phyloP scores from a whole-genome alignment of 371 early-diverging fungal species.

The Lichtheimia ornata region DNA sequence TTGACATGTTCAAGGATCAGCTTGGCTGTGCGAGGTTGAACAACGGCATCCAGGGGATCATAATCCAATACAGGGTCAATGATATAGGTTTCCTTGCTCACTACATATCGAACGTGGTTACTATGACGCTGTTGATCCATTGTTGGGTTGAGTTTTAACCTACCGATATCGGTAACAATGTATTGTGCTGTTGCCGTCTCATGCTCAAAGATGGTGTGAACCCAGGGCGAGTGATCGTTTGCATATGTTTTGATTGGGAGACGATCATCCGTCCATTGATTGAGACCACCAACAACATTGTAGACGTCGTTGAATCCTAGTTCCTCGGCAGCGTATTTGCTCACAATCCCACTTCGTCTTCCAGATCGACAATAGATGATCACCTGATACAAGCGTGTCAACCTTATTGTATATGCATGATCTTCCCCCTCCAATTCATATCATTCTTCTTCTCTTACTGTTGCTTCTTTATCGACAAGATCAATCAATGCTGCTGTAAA shows the following conservation, averaged over 20 bases:
- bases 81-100: slow-evolving; percentile 40
- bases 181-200: slow-evolving; percentile 51
- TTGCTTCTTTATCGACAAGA: slow-evolving; percentile 2
- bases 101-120: slow-evolving; percentile 9
- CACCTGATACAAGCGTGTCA: slow-evolving; percentile 14
- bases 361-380: slow-evolving; percentile 48
- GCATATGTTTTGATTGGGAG: slow-evolving; percentile 33
- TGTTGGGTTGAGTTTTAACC: not conserved
- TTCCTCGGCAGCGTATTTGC: slow-evolving; percentile 18
- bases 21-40: slow-evolving; percentile 30
- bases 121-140: too few relatives aligned
- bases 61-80: slow-evolving; percentile 49
- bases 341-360: slow-evolving; percentile 37
- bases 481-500: not conserved
- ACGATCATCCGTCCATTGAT: slow-evolving; percentile 30
- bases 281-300: slow-evolving; percentile 36
- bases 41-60: slow-evolving; percentile 36
- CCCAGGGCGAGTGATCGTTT: slow-evolving; percentile 51
- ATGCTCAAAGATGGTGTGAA: slow-evolving; percentile 40
- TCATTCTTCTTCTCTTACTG: not conserved
- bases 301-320: slow-evolving; percentile 37
- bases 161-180: slow-evolving; percentile 47
- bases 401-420: not conserved
- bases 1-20: slow-evolving; percentile 30
- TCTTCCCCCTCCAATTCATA: too few relatives aligned